Conservation (phyloP, 495 filamentous ascomycete genomes). For the Penicillium desertorum region DNA sequence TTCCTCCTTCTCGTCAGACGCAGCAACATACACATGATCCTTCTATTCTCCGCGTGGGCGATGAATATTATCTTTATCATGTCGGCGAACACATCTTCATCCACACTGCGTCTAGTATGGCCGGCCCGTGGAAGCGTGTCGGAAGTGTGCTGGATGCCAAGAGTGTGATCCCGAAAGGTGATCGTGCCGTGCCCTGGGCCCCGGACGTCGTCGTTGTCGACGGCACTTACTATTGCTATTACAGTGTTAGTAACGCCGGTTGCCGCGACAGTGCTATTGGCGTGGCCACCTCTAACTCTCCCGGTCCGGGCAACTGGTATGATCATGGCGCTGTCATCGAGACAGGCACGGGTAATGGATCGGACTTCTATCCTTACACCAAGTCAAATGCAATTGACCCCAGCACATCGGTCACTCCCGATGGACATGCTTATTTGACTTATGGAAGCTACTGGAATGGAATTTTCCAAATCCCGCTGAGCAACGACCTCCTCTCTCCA, state of each 20-base stretch:
- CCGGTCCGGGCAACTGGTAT: conserved; percentile 61
- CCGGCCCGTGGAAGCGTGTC: conserved; percentile 43
- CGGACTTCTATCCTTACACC: conserved; percentile 50
- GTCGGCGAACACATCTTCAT: conserved; percentile 38
- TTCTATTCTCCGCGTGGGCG: conserved; percentile 35
- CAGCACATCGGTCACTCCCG: conserved; percentile 51
- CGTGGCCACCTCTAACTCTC: conserved; percentile 61
- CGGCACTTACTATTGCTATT: conserved; percentile 68
- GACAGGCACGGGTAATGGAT: conserved; percentile 37
- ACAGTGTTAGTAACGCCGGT: conserved; percentile 66
- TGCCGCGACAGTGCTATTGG: conserved; percentile 69
- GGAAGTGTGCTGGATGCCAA: conserved; percentile 38
- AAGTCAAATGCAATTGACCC: conserved; percentile 74
- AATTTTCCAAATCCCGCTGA: conserved; percentile 63
- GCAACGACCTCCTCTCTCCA: conserved; percentile 37
- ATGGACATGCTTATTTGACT: conserved; percentile 54
- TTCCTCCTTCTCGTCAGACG: conserved; percentile 34
- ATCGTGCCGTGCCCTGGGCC: conserved; percentile 52
- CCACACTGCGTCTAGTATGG: conserved; percentile 35
- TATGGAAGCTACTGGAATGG: conserved; percentile 76
- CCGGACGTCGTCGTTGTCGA: conserved; percentile 59
- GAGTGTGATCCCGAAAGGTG: conserved; percentile 44
- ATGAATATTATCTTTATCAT: conserved; percentile 42
- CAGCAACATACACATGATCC: conserved; percentile 44
- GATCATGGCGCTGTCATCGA: conserved; percentile 47